phyloP scores from a whole-genome alignment of 257 asterid species.

The Nicotiana undulata region DNA sequence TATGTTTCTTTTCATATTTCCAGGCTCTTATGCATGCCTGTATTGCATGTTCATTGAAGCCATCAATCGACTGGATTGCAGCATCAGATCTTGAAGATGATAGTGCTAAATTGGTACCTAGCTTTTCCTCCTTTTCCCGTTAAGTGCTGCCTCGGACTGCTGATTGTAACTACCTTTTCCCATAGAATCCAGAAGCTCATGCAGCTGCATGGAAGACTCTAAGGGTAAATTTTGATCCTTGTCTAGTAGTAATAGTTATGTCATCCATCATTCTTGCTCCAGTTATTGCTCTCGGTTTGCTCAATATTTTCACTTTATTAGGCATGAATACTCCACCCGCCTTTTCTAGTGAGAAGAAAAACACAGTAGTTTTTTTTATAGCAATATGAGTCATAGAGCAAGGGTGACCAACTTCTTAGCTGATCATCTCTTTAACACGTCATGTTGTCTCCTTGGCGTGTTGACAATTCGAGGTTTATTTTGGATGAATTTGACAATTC shows the following conservation, averaged over 20 bases:
- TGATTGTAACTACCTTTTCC: conserved; percentile 10
- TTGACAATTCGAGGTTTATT: too few relatives aligned
- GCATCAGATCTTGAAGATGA: conserved; percentile 99
- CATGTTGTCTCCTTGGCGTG: too few relatives aligned
- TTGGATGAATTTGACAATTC: too few relatives aligned
- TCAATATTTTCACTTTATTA: neutral
- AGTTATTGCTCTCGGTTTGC: neutral
- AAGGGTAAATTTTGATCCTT: conserved; percentile 31
- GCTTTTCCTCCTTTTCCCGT: neutral
- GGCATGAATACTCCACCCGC: neutral
- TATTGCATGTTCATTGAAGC: conserved; percentile 75
- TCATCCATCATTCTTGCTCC: neutral
- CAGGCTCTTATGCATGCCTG: conserved; percentile 97
- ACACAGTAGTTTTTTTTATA: neutral
- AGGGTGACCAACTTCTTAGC: neutral
- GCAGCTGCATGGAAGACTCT: conserved; percentile 80
- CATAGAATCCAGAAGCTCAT: conserved; percentile 81
- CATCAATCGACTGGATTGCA: conserved; percentile 91
- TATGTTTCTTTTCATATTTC: conserved; percentile 9
- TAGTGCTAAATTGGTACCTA: conserved; percentile 47
- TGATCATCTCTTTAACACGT: too few relatives aligned
- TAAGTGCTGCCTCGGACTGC: neutral
- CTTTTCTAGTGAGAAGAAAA: neutral
- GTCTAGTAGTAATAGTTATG: neutral
- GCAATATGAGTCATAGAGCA: neutral